phyloP scores from a whole-genome alignment of 495 filamentous ascomycete genomes.

The Lineolata rhizophorae region DNA sequence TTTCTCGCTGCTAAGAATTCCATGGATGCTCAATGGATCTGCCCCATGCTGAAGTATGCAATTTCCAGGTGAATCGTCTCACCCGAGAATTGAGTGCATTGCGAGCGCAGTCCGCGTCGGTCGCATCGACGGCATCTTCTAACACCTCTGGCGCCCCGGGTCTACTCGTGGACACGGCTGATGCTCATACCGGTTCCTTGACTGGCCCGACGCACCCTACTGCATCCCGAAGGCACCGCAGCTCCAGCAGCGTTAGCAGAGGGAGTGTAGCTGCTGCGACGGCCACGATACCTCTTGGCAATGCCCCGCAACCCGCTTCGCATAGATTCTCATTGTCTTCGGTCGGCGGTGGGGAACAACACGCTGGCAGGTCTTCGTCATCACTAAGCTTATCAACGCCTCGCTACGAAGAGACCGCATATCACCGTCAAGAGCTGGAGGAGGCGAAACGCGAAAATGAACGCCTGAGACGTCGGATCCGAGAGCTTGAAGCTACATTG shows the following conservation, averaged over 20 bases:
- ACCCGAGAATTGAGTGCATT: constrained; percentile 66
- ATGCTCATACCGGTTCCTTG: too few relatives aligned
- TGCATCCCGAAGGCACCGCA: constrained; percentile 2
- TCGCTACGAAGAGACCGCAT: constrained; percentile 48
- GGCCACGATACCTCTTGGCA: too few relatives aligned
- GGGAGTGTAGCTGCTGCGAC: background rate
- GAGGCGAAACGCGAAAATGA: constrained; percentile 64
- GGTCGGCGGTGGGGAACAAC: too few relatives aligned
- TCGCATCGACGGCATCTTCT: constrained; percentile 61
- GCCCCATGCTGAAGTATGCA: background rate
- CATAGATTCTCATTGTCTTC: too few relatives aligned
- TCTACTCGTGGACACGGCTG: constrained; percentile 11
- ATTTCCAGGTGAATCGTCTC: constrained; percentile 84
- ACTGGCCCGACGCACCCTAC: background rate
- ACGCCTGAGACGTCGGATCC: constrained; percentile 42
- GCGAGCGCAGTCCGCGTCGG: constrained; percentile 57
- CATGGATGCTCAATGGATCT: background rate
- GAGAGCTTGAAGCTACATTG: constrained; percentile 37
- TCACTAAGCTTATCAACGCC: too few relatives aligned
- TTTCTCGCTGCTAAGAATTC: constrained; percentile 4
- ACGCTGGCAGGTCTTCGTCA: too few relatives aligned
- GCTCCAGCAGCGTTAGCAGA: background rate
- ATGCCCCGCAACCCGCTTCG: too few relatives aligned
- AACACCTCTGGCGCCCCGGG: constrained; percentile 24
- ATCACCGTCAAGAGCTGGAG: constrained; percentile 51